A percentile compares a stretch with the other conserved stretches of the same genome.
Conservation (phyloP, 495 filamentous ascomycete genomes). For the Neurospora discreta region DNA sequence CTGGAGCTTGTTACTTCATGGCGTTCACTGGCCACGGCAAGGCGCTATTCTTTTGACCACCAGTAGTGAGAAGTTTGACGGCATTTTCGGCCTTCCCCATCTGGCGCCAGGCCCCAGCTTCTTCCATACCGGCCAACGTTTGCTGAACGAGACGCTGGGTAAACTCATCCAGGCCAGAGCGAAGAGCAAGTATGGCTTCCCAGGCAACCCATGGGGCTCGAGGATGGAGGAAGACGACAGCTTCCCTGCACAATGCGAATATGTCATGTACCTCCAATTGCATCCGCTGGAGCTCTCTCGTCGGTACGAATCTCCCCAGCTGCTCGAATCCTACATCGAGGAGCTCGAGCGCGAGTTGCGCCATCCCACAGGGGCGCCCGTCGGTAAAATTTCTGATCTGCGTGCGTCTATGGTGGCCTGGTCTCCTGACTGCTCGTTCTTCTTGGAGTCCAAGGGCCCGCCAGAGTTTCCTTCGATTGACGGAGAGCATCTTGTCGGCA, state of each 20-base stretch:
- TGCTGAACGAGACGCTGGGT: constrained; percentile 62
- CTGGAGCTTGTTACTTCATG: constrained; percentile 65
- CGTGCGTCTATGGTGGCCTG: constrained; percentile 78
- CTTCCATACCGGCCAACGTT: constrained; percentile 52
- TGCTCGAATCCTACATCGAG: constrained; percentile 34
- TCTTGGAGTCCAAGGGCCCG: constrained; percentile 79
- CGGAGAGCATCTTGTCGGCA: constrained; percentile 57
- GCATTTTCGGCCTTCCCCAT: constrained; percentile 81
- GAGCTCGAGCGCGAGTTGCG: constrained; percentile 77
- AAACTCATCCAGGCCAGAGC: constrained; percentile 53
- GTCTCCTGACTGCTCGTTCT: constrained; percentile 87
- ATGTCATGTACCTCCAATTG: constrained; percentile 77
- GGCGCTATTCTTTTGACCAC: constrained; percentile 74
- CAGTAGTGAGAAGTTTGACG: constrained; percentile 83
- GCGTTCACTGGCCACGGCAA: constrained; percentile 68
- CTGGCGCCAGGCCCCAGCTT: constrained; percentile 54
- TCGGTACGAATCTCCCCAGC: constrained; percentile 18
- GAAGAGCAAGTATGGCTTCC: constrained; percentile 31
- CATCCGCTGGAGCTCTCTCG: constrained; percentile 44
- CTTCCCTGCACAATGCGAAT: constrained; percentile 71
- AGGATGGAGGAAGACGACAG: constrained; percentile 46
- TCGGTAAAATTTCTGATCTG: constrained; percentile 54
- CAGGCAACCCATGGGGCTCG: constrained; percentile 49
- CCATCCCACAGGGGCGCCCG: constrained; percentile 70
- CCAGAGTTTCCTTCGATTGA: constrained; percentile 57